Conservation (phyloP, 306 rosid species). For the Albizia julibrissin region DNA sequence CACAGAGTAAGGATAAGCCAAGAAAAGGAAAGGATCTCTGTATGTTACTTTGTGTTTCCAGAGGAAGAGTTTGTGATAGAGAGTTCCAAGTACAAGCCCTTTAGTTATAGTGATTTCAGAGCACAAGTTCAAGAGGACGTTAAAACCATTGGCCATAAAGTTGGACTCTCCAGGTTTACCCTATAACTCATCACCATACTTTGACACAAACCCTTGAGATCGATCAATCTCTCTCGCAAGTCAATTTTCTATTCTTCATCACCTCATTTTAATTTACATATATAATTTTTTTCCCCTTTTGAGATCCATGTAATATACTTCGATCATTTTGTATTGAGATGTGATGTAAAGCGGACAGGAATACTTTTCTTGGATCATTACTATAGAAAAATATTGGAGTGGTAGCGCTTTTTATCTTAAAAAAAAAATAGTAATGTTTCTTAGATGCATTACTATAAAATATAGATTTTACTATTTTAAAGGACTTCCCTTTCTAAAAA, state of each 20-base stretch:
- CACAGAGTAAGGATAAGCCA: slow-evolving; percentile 66
- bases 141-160: slow-evolving; percentile 56
- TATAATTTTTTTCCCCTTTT: no score
- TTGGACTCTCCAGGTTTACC: slow-evolving; percentile 68
- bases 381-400: no score
- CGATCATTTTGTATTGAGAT: background rate
- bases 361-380: no score
- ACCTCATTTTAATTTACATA: no score
- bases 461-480: no score
- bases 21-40: slow-evolving; percentile 52
- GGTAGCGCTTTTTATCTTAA: no score
- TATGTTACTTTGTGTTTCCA: slow-evolving; percentile 77
- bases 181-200: background rate
- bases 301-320: background rate
- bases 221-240: background rate
- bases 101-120: slow-evolving; percentile 65
- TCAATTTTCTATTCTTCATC: background rate
- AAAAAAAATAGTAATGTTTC: no score
- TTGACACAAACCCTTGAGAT: background rate
- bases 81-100: slow-evolving; percentile 71
- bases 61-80: slow-evolving; percentile 51
- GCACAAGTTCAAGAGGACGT: slow-evolving; percentile 63
- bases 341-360: background rate
- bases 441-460: no score
- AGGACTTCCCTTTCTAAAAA: no score